Conservation (phyloP, 306 rosid species). For the Purshia tridentata region DNA sequence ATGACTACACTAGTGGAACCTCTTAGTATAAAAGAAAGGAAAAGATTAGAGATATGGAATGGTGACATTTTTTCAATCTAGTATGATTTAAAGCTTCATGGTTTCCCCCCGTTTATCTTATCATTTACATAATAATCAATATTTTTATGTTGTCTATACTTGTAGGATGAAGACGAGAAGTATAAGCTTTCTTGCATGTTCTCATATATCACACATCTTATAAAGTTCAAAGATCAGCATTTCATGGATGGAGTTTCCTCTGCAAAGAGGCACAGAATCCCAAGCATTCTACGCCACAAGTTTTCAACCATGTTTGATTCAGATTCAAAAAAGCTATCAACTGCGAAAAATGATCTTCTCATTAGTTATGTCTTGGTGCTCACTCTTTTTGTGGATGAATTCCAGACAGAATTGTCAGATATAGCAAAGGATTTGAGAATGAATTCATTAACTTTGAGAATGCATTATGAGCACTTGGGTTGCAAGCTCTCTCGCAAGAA, state of each 20-base stretch:
- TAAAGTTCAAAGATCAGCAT: conserved; percentile 72
- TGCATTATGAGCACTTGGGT: conserved; percentile 55
- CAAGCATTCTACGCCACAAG: conserved; percentile 49
- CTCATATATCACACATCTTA: conserved; percentile 72
- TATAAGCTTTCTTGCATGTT: conserved; percentile 52
- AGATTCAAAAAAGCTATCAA: conserved; percentile 42
- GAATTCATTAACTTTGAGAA: conserved; percentile 17
- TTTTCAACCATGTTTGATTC: conserved; percentile 54
- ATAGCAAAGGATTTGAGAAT: conserved; percentile 76
- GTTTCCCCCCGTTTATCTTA: background rate
- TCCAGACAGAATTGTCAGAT: conserved; percentile 53
- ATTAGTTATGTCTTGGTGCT: conserved; percentile 68
- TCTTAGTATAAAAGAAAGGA: conserved; percentile 1
- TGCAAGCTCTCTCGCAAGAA: conserved; percentile 48
- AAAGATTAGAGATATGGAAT: background rate
- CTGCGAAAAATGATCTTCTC: conserved; percentile 64
- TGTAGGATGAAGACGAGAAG: conserved; percentile 74
- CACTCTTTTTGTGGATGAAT: conserved; percentile 59
- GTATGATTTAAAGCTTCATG: background rate
- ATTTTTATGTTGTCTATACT: conserved; percentile 10
- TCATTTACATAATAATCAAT: background rate
- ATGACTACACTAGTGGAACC: background rate
- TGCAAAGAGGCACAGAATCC: conserved; percentile 56
- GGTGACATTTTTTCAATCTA: background rate
- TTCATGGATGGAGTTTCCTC: conserved; percentile 49